Base-by-base conservation (phyloP, 768 basidiomycete species). In the Filobasidium floriforme region DNA sequence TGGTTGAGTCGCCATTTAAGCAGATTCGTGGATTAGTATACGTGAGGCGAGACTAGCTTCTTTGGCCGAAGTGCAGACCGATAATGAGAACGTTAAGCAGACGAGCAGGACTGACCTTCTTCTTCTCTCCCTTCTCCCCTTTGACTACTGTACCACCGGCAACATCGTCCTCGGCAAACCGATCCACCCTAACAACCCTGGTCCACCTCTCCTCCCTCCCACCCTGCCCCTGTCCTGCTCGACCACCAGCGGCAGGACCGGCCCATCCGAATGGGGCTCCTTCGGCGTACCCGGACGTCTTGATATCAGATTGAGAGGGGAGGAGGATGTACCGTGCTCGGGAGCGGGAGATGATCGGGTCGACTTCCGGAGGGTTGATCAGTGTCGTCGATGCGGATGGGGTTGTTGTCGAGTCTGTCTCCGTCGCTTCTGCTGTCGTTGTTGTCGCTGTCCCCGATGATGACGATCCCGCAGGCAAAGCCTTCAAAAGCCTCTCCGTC, bases 221-320 rank as follows among this genome's bases (percentile, higher is more conserved):
- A 4, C 54, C 54, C 4, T 7, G 2, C 54, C 46, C 46, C 46
- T 51, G 46, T 51, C 46, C 46, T 24, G 4, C 32, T 37, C 32
- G 3, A 3, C 32, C 32, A 37, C 32, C 32, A 37, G 32, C 32
- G 32, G 4, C 32, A 9, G 32, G 32, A 90, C 84, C 22, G 82
- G 73, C 71, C 92, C 92, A 97, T 4, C 84, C 76, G 75, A 87
- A 94, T 0, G 96, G 93, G 66, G 97, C 92, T 61, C 93, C 82
- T 77, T 99, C 96, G 92, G 93, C 98, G 76, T 96, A 99, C 62
- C 83, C 83, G 5, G 46, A 49, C 18, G 18, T 0, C 88, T 83
- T 0, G 86, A n/a, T 9, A 15, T 15, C 26, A 26, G 54, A 57
- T 14, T 15, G 29, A 22, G 54, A 24, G 24, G 54, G 54, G 26